Evolutionary conservation across 116 monocot genomes (phyloP).

Genomic region (Iris pallida): DNA sequence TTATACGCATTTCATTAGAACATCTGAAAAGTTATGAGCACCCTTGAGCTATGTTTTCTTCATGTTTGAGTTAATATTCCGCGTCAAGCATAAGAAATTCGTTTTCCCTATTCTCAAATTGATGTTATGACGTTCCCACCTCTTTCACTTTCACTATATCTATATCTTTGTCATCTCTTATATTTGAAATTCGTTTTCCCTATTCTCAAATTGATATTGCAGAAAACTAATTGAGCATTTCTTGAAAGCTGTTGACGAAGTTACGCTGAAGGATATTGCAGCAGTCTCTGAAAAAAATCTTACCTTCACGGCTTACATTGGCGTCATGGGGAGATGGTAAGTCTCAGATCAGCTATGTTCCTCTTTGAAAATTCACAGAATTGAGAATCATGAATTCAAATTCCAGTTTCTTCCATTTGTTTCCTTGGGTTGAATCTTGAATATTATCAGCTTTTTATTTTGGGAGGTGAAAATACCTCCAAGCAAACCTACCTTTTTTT

Average conservation of each 20-base stretch:
- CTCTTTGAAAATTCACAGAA: slow-evolving; percentile 20
- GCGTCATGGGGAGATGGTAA: slow-evolving; percentile 92
- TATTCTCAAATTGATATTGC: background rate
- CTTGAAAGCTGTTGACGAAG: slow-evolving; percentile 57
- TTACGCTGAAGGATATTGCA: slow-evolving; percentile 76
- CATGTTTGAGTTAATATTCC: no score
- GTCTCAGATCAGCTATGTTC: background rate
- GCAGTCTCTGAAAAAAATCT: slow-evolving; percentile 65
- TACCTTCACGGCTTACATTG: slow-evolving; percentile 87
- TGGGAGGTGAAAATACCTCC: no score
- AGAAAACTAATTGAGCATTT: slow-evolving; percentile 86
- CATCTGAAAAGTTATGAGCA: no score
- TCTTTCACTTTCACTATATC: no score
- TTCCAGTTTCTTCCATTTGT: background rate
- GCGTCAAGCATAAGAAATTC: no score
- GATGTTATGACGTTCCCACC: no score
- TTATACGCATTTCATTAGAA: no score
- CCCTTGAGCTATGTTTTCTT: no score
- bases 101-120: no score
- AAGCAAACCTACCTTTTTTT: no score
- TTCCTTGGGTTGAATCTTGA: background rate
- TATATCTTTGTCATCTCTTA: no score
- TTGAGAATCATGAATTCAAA: slow-evolving; percentile 10
- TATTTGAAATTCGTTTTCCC: background rate
- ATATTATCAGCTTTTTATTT: no score